A percentile compares a stretch with the other conserved stretches of the same genome.
Conservation (phyloP, 176 grass and related monocot species). For the Triticum monococcum region DNA sequence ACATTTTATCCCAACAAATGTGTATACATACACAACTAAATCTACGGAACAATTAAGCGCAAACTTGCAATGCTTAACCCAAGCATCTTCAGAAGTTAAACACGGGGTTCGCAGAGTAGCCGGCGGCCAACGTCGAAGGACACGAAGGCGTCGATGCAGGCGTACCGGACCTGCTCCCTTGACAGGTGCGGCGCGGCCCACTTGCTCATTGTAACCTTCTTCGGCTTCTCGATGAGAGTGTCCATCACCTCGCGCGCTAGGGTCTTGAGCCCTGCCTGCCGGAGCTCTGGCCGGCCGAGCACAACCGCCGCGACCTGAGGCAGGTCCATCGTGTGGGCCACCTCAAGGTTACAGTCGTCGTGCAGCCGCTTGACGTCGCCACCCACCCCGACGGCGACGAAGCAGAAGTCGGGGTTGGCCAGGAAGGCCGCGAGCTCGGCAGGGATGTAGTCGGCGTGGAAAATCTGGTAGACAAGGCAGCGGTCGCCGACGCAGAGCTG, state of each 20-base stretch:
- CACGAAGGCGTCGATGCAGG: slow-evolving; percentile 52
- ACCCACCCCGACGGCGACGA: slow-evolving; percentile 48
- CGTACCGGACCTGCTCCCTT: slow-evolving; percentile 40
- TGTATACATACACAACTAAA: too few relatives aligned
- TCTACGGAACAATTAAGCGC: too few relatives aligned
- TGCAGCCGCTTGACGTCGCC: slow-evolving; percentile 27
- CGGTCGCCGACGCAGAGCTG: slow-evolving; percentile 66
- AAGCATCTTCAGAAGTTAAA: too few relatives aligned
- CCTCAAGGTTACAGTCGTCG: slow-evolving; percentile 23
- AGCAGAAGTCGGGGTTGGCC: slow-evolving; percentile 20
- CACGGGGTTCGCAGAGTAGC: too few relatives aligned
- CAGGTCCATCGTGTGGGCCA: slow-evolving; percentile 36
- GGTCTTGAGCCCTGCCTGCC: slow-evolving; percentile 24
- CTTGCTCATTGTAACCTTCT: slow-evolving; percentile 26
- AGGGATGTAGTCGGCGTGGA: slow-evolving; percentile 37
- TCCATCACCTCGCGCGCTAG: slow-evolving; percentile 37
- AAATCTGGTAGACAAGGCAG: slow-evolving; percentile 57
- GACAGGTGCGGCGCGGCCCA: slow-evolving; percentile 38
- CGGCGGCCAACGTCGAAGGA: slow-evolving; percentile 46
- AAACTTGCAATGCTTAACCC: too few relatives aligned
- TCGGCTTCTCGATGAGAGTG: slow-evolving; percentile 29
- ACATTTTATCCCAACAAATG: too few relatives aligned
- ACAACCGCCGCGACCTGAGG: slow-evolving; percentile 5
- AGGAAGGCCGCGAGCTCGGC: slow-evolving; percentile 23
- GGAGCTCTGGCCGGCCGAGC: slow-evolving; percentile 26